Percentiles rank a stretch among this genome's conserved stretches.
These are phyloP conservation scores for Fulvia fulva DNA, from an alignment of 2,329 filamentous ascomycete genomes.

Conservation along the genomic window DNA sequence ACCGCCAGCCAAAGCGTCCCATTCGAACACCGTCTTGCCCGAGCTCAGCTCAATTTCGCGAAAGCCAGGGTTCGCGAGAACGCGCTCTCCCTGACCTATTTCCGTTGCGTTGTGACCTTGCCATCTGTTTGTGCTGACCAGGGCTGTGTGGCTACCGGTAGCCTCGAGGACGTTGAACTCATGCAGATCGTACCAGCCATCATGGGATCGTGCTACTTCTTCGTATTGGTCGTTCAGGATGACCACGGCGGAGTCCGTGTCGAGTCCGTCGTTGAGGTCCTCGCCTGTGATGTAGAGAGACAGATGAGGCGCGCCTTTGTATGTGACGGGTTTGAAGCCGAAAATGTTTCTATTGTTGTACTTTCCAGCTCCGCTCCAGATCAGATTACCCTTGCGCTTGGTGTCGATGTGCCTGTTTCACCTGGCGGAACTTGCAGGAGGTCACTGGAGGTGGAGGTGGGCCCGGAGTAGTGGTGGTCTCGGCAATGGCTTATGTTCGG, in stretches of 20 bases:
- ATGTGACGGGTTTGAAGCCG: constrained; percentile 62
- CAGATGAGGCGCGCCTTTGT: constrained; percentile 86
- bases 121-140: constrained; percentile 1
- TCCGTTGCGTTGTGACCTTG: not conserved
- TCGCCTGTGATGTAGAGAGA: constrained; percentile 6
- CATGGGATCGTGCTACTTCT: constrained; percentile 35
- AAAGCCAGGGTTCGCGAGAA: constrained; percentile 28
- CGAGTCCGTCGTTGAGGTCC: not conserved
- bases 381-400: constrained; percentile 6
- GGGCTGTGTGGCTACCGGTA: not conserved
- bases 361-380: not conserved
- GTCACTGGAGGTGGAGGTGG: not conserved
- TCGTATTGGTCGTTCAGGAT: constrained; percentile 32
- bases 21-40: constrained; percentile 34
- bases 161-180: constrained; percentile 7
- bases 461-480: not conserved
- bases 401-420: not conserved
- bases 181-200: constrained; percentile 4
- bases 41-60: constrained; percentile 39
- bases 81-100: not conserved
- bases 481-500: too few relatives aligned
- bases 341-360: constrained; percentile 11
- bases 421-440: not conserved
- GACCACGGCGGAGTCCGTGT: not conserved
- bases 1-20: constrained; percentile 33